Conservation (phyloP, 441 rosid genomes). For the Gossypium gossypioides region DNA sequence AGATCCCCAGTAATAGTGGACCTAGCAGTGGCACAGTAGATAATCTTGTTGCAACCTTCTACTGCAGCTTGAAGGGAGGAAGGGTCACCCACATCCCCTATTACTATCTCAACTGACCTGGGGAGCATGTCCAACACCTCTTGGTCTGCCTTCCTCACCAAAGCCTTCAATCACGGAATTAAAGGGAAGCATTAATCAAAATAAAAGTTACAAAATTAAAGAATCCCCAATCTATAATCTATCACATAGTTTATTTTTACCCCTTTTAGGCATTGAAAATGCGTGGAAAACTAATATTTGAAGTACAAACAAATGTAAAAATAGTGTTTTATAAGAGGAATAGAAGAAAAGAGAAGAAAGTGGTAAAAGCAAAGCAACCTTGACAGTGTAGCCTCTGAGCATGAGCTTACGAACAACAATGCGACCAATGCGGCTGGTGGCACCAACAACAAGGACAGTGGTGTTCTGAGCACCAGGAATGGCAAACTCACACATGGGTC, state of each 20-base stretch:
- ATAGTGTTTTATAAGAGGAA: background rate
- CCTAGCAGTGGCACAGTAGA: constrained; percentile 91
- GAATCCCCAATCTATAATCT: background rate
- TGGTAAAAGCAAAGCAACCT: constrained; percentile 31
- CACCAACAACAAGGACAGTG: constrained; percentile 88
- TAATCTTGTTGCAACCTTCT: constrained; percentile 79
- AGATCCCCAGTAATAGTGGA: constrained; percentile 84
- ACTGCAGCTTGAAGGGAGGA: constrained; percentile 61
- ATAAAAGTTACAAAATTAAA: background rate
- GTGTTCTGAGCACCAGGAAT: constrained; percentile 87
- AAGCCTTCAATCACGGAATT: constrained; percentile 32
- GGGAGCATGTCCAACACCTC: constrained; percentile 71
- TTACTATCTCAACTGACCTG: constrained; percentile 71
- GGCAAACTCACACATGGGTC: constrained; percentile 90
- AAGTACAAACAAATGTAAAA: background rate
- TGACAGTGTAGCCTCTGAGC: constrained; percentile 87
- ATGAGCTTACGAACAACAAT: constrained; percentile 84
- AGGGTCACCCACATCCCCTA: constrained; percentile 89
- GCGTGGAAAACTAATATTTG: background rate
- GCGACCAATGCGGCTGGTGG: constrained; percentile 87
- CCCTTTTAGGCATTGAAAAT: background rate
- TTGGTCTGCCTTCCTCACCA: constrained; percentile 69
- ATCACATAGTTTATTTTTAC: background rate
- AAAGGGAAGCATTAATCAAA: background rate
- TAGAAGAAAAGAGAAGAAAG: background rate